Evolutionary conservation across 805 yeast species (phyloP).

Genomic region (Candida qinlingensis): DNA sequence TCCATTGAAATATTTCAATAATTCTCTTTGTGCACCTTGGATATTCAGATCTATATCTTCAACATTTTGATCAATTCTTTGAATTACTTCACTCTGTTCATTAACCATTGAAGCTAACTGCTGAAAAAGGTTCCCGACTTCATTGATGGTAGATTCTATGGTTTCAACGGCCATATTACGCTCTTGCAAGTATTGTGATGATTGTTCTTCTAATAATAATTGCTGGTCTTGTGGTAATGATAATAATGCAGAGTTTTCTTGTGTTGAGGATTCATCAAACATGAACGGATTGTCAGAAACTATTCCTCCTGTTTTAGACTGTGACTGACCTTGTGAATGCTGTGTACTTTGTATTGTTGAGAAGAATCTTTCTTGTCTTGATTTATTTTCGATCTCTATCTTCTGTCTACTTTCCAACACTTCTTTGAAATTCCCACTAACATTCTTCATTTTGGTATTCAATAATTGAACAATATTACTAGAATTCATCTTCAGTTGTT

Average conservation of each 20-base stretch:
- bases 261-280: constrained; percentile 17
- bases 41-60: constrained; percentile 90
- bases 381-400: constrained; percentile 72
- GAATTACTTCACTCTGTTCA: constrained; percentile 95
- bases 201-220: constrained; percentile 80
- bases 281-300: constrained; percentile 34
- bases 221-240: constrained; percentile 86
- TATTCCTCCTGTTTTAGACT: constrained; percentile 14
- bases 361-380: constrained; percentile 79
- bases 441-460: constrained; percentile 86
- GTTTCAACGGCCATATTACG: constrained; percentile 91
- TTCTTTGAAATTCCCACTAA: constrained; percentile 83
- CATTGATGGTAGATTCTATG: constrained; percentile 94
- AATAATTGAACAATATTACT: constrained; percentile 82
- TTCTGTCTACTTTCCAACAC: constrained; percentile 87
- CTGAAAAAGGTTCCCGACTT: constrained; percentile 89
- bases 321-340: constrained; percentile 2
- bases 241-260: constrained; percentile 34
- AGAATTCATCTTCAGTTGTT: constrained; percentile 62
- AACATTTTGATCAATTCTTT: constrained; percentile 90
- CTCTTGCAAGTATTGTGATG: constrained; percentile 67
- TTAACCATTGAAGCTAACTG: constrained; percentile 97
- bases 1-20: constrained; percentile 81
- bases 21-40: constrained; percentile 89
- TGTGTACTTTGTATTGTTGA: constrained; percentile 33